A percentile compares a stretch with the other conserved stretches of the same genome.
Evolutionary conservation across 768 basidiomycete species (phyloP).

Genomic region (Pulveroboletus ravenelii): DNA sequence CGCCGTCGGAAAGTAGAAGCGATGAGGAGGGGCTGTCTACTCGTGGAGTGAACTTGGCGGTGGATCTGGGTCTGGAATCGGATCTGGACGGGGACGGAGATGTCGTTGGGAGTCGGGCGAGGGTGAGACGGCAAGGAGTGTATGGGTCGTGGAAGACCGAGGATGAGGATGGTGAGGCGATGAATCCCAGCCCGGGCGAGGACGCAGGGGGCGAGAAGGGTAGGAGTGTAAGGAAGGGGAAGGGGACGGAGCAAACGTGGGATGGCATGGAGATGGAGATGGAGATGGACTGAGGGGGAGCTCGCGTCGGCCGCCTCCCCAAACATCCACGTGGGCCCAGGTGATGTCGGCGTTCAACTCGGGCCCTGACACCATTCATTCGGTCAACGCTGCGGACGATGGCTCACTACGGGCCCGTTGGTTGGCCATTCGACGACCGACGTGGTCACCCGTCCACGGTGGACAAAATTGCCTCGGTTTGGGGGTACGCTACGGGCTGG

Average conservation of each 20-base stretch:
- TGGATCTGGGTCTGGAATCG: neutral
- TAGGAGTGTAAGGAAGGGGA: neutral
- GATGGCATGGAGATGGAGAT: constrained; percentile 53
- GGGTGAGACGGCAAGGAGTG: neutral
- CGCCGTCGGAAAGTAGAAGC: constrained; percentile 33
- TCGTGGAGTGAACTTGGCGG: neutral
- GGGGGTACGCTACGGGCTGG: too few relatives aligned
- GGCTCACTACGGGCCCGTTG: too few relatives aligned
- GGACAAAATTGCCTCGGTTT: too few relatives aligned
- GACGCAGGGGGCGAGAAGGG: neutral
- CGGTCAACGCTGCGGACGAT: too few relatives aligned
- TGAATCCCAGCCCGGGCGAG: too few relatives aligned
- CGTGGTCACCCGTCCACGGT: too few relatives aligned
- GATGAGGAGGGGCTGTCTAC: constrained; percentile 20
- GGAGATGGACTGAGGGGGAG: constrained; percentile 24
- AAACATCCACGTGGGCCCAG: neutral
- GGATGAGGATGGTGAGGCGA: neutral
- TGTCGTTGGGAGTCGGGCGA: too few relatives aligned
- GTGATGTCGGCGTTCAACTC: neutral
- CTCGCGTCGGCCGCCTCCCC: neutral
- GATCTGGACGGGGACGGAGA: neutral
- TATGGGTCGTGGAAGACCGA: constrained; percentile 6
- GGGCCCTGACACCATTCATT: too few relatives aligned
- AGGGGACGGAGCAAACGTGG: constrained; percentile 26
- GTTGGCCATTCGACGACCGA: too few relatives aligned